A percentile compares a stretch with the other conserved stretches of the same genome.
Conservation (phyloP, 2,329 filamentous ascomycete genomes). For the Cladophialophora psammophila region DNA sequence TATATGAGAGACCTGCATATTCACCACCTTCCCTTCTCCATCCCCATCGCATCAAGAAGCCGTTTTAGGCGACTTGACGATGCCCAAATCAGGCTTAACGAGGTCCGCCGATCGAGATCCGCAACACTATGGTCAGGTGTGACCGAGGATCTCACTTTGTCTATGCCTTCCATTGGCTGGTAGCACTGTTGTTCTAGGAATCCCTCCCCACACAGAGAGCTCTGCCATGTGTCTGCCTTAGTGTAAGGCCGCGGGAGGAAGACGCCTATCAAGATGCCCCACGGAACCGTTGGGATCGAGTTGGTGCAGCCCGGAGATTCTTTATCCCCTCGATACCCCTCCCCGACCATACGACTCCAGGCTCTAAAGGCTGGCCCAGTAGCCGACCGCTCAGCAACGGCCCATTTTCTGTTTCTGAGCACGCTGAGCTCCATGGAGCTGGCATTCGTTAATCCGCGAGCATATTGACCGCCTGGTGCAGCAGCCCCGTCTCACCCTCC, state of each 20-base stretch:
- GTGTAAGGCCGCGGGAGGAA: background rate
- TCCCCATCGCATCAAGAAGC: slow-evolving; percentile 1
- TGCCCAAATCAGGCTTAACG: background rate
- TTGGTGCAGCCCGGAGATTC: background rate
- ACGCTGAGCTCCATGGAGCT: background rate
- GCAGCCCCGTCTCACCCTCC: background rate
- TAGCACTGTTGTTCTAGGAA: background rate
- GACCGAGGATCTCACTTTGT: background rate
- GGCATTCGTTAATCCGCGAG: background rate
- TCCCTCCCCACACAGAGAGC: background rate
- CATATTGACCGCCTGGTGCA: slow-evolving; percentile 3
- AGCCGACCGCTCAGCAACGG: background rate
- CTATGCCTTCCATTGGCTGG: background rate
- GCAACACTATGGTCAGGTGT: background rate
- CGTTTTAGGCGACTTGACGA: background rate
- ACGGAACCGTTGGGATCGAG: background rate
- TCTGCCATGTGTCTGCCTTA: slow-evolving; percentile 4
- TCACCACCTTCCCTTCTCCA: background rate
- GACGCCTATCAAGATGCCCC: background rate
- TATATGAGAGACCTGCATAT: background rate
- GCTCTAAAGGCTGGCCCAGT: background rate
- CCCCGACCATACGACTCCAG: background rate
- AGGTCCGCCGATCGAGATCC: background rate
- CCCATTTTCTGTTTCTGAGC: background rate
- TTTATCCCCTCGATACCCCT: slow-evolving; percentile 5